These are phyloP conservation scores for Jasminum sambac DNA, from an alignment of 257 asterid species.

Conservation along the genomic window DNA sequence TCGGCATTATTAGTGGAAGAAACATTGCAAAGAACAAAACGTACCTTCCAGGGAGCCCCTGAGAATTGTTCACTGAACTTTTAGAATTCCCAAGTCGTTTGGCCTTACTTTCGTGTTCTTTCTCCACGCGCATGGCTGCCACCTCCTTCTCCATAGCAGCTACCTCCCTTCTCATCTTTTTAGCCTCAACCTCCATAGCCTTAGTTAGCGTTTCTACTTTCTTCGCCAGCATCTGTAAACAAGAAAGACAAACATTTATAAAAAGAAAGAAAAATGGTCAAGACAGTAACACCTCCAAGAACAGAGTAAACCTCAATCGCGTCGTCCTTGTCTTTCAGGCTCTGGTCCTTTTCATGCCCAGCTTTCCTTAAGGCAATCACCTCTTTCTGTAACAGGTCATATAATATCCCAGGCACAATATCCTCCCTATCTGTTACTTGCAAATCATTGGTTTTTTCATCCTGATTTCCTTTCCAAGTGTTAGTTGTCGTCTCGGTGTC, in stretches of 20 bases:
- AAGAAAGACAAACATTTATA: conserved; percentile 22
- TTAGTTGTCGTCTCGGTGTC: conserved; percentile 56
- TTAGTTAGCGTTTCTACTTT: conserved; percentile 94
- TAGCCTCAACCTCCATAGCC: conserved; percentile 99
- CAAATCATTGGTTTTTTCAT: conserved; percentile 57
- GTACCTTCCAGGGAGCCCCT: conserved; percentile 78
- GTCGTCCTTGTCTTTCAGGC: conserved; percentile 97
- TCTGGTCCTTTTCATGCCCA: conserved; percentile 91
- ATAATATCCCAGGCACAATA: conserved; percentile 72
- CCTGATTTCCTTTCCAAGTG: conserved; percentile 69
- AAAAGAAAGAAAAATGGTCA: conserved; percentile 3
- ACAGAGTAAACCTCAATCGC: conserved; percentile 78
- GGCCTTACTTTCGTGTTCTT: conserved; percentile 78
- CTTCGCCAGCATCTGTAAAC: conserved; percentile 81
- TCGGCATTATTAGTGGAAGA: background rate
- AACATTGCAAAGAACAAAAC: conserved; percentile 12
- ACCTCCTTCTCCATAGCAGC: conserved; percentile 99
- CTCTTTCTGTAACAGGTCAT: conserved; percentile 88
- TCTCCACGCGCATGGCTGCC: conserved; percentile 90
- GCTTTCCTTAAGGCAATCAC: conserved; percentile 87
- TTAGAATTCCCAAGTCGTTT: conserved; percentile 65
- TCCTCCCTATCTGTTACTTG: conserved; percentile 69
- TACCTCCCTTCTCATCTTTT: conserved; percentile 97
- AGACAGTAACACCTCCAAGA: conserved; percentile 22
- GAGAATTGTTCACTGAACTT: conserved; percentile 70